These are phyloP conservation scores for Lactarius trivialis DNA, from an alignment of 768 basidiomycete genomes.

Conservation along the genomic window DNA sequence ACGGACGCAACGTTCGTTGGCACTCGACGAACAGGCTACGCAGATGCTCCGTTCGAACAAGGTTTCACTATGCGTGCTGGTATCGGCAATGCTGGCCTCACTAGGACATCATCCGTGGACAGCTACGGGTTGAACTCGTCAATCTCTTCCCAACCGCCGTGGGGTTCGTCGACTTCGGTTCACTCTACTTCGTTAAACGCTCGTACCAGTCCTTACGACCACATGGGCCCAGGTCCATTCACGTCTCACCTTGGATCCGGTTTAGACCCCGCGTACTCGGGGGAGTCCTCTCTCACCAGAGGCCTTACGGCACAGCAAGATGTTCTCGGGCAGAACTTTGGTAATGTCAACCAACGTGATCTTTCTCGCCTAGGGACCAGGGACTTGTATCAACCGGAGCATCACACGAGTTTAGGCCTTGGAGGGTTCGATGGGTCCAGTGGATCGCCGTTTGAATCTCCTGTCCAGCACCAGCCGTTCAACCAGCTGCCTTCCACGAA, in stretches of 20 bases:
- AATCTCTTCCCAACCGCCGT: slow-evolving; percentile 14
- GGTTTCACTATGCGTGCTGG: slow-evolving; percentile 11
- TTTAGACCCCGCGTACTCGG: slow-evolving; percentile 13
- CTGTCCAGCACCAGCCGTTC: slow-evolving; percentile 16
- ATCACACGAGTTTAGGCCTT: slow-evolving; percentile 14
- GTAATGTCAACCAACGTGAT: slow-evolving; percentile 20
- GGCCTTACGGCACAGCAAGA: slow-evolving; percentile 17
- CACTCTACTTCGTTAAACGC: slow-evolving; percentile 8
- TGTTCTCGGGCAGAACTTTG: slow-evolving; percentile 6
- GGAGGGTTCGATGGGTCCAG: slow-evolving; percentile 17
- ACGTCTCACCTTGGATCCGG: slow-evolving; percentile 4
- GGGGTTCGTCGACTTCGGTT: slow-evolving; percentile 7
- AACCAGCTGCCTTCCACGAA: slow-evolving; percentile 20
- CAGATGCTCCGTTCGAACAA: slow-evolving; percentile 19
- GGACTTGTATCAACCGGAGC: slow-evolving; percentile 18
- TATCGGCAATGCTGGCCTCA: slow-evolving; percentile 9
- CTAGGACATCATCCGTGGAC: slow-evolving; percentile 14
- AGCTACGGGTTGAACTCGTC: slow-evolving; percentile 16
- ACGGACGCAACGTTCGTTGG: slow-evolving; percentile 6
- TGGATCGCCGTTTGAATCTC: slow-evolving; percentile 17
- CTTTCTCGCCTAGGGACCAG: slow-evolving; percentile 20
- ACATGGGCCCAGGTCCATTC: slow-evolving; percentile 14
- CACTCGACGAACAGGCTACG: slow-evolving; percentile 15
- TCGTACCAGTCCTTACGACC: slow-evolving; percentile 16
- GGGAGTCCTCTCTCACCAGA: slow-evolving; percentile 14